A percentile compares a stretch with the other conserved stretches of the same genome.
Conservation (phyloP, 2,329 filamentous ascomycete species). For the Didymella sp. region DNA sequence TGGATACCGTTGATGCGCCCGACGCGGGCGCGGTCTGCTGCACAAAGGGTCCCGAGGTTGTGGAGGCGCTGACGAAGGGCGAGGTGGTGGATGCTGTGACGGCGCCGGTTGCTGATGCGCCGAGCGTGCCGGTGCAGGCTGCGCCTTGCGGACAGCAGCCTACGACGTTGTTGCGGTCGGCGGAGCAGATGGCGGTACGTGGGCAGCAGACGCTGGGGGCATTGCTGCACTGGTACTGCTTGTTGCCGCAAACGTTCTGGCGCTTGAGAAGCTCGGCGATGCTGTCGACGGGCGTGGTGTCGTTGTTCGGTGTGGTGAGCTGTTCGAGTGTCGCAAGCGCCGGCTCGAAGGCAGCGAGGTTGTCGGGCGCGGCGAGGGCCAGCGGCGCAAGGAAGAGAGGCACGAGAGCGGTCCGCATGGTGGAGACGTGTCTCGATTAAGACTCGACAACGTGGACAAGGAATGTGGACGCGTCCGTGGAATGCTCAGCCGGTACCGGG, state of each 20-base stretch:
- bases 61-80: slow-evolving; percentile 30
- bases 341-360: slow-evolving; percentile 42
- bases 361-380: slow-evolving; percentile 38
- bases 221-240: slow-evolving; percentile 61
- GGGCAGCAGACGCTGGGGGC: slow-evolving; percentile 64
- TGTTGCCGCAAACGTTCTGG: slow-evolving; percentile 57
- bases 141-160: slow-evolving; percentile 67
- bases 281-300: slow-evolving; percentile 30
- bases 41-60: slow-evolving; percentile 35
- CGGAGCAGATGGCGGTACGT: slow-evolving; percentile 60
- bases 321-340: slow-evolving; percentile 32
- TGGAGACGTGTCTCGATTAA: slow-evolving; percentile 16
- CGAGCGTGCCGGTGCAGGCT: slow-evolving; percentile 64
- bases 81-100: slow-evolving; percentile 23
- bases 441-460: slow-evolving; percentile 7
- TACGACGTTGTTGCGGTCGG: slow-evolving; percentile 63
- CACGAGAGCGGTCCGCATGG: slow-evolving; percentile 39
- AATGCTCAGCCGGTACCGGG: slow-evolving; percentile 16
- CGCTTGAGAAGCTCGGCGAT: slow-evolving; percentile 43
- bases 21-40: slow-evolving; percentile 26
- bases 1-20: slow-evolving; percentile 53
- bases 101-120: slow-evolving; percentile 15
- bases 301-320: slow-evolving; percentile 33
- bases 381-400: slow-evolving; percentile 39
- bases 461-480: slow-evolving; percentile 30